These are phyloP conservation scores for Scheffersomyces amazonensis DNA, from an alignment of 805 yeast species.

Conservation along the genomic window DNA sequence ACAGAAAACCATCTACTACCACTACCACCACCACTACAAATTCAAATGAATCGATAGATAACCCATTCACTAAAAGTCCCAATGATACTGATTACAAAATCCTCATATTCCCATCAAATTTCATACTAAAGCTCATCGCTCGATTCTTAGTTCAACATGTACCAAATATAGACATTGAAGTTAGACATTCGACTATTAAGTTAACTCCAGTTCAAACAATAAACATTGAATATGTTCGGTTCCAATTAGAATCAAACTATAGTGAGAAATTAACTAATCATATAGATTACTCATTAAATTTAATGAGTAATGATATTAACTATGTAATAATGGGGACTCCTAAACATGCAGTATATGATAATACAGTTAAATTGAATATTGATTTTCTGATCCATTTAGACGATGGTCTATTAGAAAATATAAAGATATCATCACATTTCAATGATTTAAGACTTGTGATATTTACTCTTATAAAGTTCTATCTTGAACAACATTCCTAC, in stretches of 20 bases:
- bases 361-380: slow-evolving; percentile 11
- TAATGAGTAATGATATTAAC: slow-evolving; percentile 10
- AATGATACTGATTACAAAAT: slow-evolving; percentile 2
- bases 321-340: not conserved
- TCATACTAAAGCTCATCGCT: slow-evolving; percentile 6
- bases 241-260: slow-evolving; percentile 16
- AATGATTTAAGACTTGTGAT: slow-evolving; percentile 21
- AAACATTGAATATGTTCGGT: slow-evolving; percentile 17
- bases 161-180: slow-evolving; percentile 22
- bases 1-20: not conserved
- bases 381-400: slow-evolving; percentile 12
- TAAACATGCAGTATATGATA: slow-evolving; percentile 5
- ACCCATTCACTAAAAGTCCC: not conserved
- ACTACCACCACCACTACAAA: not conserved
- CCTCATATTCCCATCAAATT: slow-evolving; percentile 15
- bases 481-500: slow-evolving; percentile 5
- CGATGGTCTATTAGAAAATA: slow-evolving; percentile 15
- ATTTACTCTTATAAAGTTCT: slow-evolving; percentile 17
- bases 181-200: slow-evolving; percentile 9
- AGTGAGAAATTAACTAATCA: slow-evolving; percentile 13
- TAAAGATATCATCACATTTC: slow-evolving; percentile 15
- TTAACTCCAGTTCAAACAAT: slow-evolving; percentile 6
- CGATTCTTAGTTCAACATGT: slow-evolving; percentile 13
- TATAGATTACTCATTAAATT: slow-evolving; percentile 14
- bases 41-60: too few species aligned